phyloP scores from a whole-genome alignment of 2,329 filamentous ascomycete genomes.

The Aspergillus pseudoterreus region DNA sequence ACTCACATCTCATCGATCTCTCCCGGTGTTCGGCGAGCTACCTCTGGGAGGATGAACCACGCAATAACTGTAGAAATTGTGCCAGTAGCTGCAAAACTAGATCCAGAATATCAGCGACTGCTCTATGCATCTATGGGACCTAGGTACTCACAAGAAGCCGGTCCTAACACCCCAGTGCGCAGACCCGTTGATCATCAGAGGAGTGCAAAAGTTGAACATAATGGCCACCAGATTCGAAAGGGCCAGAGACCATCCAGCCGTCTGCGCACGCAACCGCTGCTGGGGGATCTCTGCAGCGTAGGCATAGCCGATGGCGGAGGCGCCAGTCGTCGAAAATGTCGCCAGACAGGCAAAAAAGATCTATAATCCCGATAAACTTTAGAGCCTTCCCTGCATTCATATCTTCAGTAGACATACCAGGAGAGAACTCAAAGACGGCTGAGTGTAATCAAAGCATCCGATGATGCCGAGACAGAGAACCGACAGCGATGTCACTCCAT shows the following conservation, averaged over 20 bases:
- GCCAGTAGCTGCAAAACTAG: conserved; percentile 34
- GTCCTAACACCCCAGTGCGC: conserved; percentile 45
- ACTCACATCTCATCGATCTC: conserved; percentile 48
- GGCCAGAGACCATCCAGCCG: conserved; percentile 39
- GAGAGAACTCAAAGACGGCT: conserved; percentile 31
- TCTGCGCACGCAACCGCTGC: conserved; percentile 40
- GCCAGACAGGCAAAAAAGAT: conserved; percentile 43
- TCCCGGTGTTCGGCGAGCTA: conserved; percentile 45
- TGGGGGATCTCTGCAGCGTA: conserved; percentile 42
- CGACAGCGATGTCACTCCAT: conserved; percentile 35
- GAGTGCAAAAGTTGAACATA: conserved; percentile 46
- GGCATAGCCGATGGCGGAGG: conserved; percentile 42
- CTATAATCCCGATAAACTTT: conserved; percentile 14
- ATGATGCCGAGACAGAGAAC: conserved; percentile 39
- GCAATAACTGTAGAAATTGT: conserved; percentile 31
- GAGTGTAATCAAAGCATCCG: conserved; percentile 39
- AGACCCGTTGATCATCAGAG: conserved; percentile 43
- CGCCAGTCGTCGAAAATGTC: conserved; percentile 42
- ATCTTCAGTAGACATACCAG: conserved; percentile 21
- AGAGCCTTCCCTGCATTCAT: not conserved
- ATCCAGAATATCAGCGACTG: not conserved
- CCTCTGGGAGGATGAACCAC: conserved; percentile 52
- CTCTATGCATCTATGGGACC: not conserved
- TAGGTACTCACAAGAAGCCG: conserved; percentile 40
- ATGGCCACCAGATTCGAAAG: conserved; percentile 40